A percentile compares a stretch with the other conserved stretches of the same genome.
Conservation (phyloP, 441 rosid species). For the Euphorbia schlechtendalii region DNA sequence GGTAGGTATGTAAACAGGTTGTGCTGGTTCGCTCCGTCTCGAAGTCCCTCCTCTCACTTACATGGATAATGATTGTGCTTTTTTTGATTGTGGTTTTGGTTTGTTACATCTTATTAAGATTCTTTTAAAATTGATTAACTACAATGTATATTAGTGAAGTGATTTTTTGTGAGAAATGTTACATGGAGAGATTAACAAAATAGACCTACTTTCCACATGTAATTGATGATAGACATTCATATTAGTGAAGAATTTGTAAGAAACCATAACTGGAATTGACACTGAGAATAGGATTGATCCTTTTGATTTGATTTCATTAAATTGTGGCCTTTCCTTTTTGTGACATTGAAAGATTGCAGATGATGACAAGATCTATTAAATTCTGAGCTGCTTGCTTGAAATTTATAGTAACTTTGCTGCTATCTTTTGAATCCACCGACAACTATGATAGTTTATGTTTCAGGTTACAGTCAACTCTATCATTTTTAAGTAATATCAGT, state of each 20-base stretch:
- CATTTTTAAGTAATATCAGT: too few relatives aligned
- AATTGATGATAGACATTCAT: conserved; percentile 11
- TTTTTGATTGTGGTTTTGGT: conserved; percentile 17
- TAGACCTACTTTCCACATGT: conserved; percentile 13
- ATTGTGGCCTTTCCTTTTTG: neutral
- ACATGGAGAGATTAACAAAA: conserved; percentile 21
- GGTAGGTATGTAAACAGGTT: conserved; percentile 41
- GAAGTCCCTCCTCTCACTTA: too few relatives aligned
- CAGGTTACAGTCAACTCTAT: too few relatives aligned
- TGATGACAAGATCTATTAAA: too few relatives aligned
- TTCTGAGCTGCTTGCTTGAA: too few relatives aligned
- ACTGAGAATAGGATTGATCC: neutral
- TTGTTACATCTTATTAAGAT: conserved; percentile 25
- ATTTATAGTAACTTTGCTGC: too few relatives aligned
- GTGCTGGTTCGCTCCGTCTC: conserved; percentile 12
- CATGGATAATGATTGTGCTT: conserved; percentile 26
- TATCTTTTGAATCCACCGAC: too few relatives aligned
- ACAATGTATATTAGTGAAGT: conserved; percentile 37
- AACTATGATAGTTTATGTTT: too few relatives aligned
- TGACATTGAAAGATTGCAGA: neutral
- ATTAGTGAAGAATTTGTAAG: too few relatives aligned
- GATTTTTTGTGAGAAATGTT: conserved; percentile 21
- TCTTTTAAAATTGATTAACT: conserved; percentile 25
- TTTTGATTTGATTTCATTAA: neutral
- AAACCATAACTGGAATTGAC: too few relatives aligned